Evolutionary conservation across 257 asterid species (phyloP).

Genomic region (Solanum tarapatanum): DNA sequence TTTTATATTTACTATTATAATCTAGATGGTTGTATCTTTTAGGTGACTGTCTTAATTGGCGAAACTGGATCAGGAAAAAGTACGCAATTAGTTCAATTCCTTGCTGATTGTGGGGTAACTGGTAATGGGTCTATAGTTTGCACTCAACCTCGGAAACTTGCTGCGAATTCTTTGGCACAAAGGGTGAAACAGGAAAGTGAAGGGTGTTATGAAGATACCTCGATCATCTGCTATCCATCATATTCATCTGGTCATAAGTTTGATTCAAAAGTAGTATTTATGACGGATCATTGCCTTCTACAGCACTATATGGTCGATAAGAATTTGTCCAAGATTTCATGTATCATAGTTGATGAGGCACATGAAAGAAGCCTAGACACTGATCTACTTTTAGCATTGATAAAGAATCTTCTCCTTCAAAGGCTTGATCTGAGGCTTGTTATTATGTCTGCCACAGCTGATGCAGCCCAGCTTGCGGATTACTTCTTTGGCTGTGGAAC

Average conservation of each 20-base stretch:
- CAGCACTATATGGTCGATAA: constrained; percentile 71
- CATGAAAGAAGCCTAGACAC: constrained; percentile 95
- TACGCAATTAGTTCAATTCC: constrained; percentile 87
- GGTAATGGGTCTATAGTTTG: constrained; percentile 50
- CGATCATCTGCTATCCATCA: constrained; percentile 41
- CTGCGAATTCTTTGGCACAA: constrained; percentile 66
- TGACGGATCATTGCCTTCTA: constrained; percentile 83
- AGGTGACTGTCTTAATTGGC: constrained; percentile 69
- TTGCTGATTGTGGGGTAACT: constrained; percentile 59
- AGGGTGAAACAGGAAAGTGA: constrained; percentile 76
- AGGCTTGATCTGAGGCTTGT: constrained; percentile 67
- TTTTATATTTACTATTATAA: neutral
- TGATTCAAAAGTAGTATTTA: constrained; percentile 48
- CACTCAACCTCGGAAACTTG: constrained; percentile 94
- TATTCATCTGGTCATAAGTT: constrained; percentile 45
- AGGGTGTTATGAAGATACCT: constrained; percentile 46
- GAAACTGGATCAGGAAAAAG: constrained; percentile 99
- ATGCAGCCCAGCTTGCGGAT: constrained; percentile 61
- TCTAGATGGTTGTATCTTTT: neutral
- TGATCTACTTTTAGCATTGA: constrained; percentile 76
- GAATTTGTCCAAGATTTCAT: constrained; percentile 47
- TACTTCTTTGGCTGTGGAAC: constrained; percentile 68
- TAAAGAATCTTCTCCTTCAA: constrained; percentile 54
- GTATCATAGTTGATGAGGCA: constrained; percentile 90
- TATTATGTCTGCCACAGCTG: constrained; percentile 94